These are phyloP conservation scores for Drechslera avenae DNA, from an alignment of 2,329 filamentous ascomycete species.

Conservation along the genomic window DNA sequence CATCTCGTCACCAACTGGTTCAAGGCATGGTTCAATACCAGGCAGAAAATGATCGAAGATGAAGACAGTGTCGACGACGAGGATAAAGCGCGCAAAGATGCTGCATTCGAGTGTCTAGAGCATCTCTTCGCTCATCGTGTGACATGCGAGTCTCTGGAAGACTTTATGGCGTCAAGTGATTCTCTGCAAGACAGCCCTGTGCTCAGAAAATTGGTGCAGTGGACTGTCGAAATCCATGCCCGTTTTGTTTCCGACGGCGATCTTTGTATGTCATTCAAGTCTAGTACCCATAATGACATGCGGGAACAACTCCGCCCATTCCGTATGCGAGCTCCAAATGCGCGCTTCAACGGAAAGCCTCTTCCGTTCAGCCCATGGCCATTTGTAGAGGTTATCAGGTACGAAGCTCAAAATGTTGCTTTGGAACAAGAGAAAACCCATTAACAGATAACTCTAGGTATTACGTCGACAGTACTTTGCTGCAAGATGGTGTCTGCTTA, in stretches of 20 bases:
- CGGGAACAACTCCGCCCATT: constrained; percentile 21
- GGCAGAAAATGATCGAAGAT: constrained; percentile 3
- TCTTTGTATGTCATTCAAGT: not conserved
- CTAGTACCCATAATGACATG: constrained; percentile 15
- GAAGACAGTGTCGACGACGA: constrained; percentile 11
- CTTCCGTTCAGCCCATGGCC: constrained; percentile 29
- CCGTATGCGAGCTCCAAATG: constrained; percentile 6
- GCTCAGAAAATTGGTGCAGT: constrained; percentile 11
- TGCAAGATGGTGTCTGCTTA: constrained; percentile 3
- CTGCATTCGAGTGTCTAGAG: constrained; percentile 6
- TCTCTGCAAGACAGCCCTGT: not conserved
- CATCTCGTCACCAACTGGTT: constrained; percentile 12
- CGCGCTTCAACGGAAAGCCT: constrained; percentile 14
- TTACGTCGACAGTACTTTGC: not conserved
- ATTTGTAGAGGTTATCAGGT: constrained; percentile 23
- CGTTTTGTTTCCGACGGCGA: constrained; percentile 9
- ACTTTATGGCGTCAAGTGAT: constrained; percentile 14
- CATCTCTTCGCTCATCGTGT: constrained; percentile 9
- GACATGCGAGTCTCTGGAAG: constrained; percentile 5
- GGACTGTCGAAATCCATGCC: constrained; percentile 15
- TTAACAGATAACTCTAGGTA: not conserved
- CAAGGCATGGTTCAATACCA: constrained; percentile 1
- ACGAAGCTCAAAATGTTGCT: not conserved
- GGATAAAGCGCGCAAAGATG: not conserved
- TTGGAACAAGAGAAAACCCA: not conserved